phyloP scores from a whole-genome alignment of 805 yeast species.

The Debaryomyces tyrocola region DNA sequence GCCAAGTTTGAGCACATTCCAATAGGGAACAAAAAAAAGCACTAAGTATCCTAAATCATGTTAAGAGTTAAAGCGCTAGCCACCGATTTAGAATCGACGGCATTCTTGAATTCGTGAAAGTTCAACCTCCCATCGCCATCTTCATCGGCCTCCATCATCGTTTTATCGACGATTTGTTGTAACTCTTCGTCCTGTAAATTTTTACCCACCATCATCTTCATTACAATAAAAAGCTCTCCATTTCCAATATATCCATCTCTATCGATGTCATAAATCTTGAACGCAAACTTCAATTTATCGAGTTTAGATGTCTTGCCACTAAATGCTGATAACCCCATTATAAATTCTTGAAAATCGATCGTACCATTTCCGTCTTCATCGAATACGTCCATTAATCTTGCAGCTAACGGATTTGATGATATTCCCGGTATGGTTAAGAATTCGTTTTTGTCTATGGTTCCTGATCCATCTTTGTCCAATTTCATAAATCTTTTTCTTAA shows the following conservation, averaged over 20 bases:
- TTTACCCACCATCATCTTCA: constrained; percentile 96
- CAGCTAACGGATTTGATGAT: constrained; percentile 83
- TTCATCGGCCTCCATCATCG: constrained; percentile 86
- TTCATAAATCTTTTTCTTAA: constrained; percentile 92
- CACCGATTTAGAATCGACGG: constrained; percentile 57
- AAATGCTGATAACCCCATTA: constrained; percentile 81
- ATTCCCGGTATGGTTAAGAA: constrained; percentile 93
- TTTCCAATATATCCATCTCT: constrained; percentile 92
- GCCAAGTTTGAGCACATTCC: no score
- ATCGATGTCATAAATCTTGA: constrained; percentile 93
- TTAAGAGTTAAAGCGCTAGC: constrained; percentile 61
- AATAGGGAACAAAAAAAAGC: no score
- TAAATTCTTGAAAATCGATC: constrained; percentile 94
- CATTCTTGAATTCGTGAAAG: constrained; percentile 81
- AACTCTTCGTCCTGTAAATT: constrained; percentile 82
- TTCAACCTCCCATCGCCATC: constrained; percentile 86
- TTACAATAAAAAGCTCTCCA: constrained; percentile 88
- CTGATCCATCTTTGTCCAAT: constrained; percentile 87
- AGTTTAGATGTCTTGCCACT: constrained; percentile 78
- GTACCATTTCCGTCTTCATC: constrained; percentile 92
- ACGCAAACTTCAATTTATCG: constrained; percentile 86
- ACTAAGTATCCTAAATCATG: constrained; percentile 26
- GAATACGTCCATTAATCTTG: constrained; percentile 88
- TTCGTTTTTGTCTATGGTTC: constrained; percentile 87
- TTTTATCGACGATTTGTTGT: constrained; percentile 96